Evolutionary conservation across 352 stramenopile genomes (phyloP).

Genomic region (Peronosclerospora sorghi): DNA sequence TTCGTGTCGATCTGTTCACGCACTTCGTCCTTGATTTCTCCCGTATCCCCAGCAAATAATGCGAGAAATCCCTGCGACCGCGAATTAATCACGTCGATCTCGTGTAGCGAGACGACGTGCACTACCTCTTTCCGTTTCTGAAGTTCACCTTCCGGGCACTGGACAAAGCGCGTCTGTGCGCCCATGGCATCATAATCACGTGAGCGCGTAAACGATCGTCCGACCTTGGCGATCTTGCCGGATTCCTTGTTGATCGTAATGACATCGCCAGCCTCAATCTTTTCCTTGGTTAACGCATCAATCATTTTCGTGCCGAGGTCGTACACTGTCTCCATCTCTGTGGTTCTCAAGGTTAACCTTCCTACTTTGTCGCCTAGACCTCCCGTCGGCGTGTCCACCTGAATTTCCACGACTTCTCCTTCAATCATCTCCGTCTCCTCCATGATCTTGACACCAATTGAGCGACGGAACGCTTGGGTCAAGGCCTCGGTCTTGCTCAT

Average conservation of each 20-base stretch:
- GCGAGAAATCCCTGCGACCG: constrained; percentile 98
- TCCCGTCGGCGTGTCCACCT: constrained; percentile 88
- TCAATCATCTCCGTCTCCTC: constrained; percentile 99
- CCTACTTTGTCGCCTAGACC: constrained; percentile 78
- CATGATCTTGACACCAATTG: constrained; percentile 97
- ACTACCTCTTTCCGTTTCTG: constrained; percentile 98
- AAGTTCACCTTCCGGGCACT: constrained; percentile 93
- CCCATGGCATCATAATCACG: constrained; percentile 99
- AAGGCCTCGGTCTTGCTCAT: constrained; percentile 99
- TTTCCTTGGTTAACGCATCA: constrained; percentile 97
- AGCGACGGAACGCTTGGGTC: constrained; percentile 95
- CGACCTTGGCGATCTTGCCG: constrained; percentile 97
- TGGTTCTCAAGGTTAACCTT: constrained; percentile 96
- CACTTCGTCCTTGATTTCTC: constrained; percentile 98
- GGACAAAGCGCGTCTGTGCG: constrained; percentile 74
- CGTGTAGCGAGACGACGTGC: constrained; percentile 95
- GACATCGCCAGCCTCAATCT: constrained; percentile 96
- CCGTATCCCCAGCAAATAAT: constrained; percentile 98
- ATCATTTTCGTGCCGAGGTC: constrained; percentile 99
- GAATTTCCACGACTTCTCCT: constrained; percentile 99
- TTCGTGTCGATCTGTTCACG: constrained; percentile 98
- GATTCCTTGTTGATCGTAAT: constrained; percentile 99
- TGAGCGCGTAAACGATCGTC: constrained; percentile 93
- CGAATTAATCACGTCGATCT: constrained; percentile 99
- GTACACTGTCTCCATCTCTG: constrained; percentile 99